Percentiles rank a stretch among this genome's conserved stretches.
These are phyloP conservation scores for Saccharum officinarum DNA, from an alignment of 176 grass and related monocot genomes.

Conservation along the genomic window DNA sequence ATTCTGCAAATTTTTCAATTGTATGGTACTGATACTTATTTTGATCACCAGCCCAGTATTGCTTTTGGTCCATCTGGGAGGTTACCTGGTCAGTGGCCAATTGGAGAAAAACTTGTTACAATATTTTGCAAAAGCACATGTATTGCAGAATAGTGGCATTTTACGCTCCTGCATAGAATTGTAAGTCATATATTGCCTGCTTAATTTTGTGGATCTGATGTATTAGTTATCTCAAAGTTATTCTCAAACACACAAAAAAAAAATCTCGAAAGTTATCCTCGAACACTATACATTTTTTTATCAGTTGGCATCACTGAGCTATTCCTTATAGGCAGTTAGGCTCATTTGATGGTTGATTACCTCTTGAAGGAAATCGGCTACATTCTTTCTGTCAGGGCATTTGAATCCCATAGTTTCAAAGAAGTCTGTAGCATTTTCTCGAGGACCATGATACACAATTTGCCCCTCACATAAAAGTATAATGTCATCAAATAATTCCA, in stretches of 20 bases:
- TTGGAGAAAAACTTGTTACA: constrained; percentile 9
- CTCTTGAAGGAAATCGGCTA: constrained; percentile 95
- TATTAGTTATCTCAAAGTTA: background rate
- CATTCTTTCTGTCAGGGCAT: constrained; percentile 89
- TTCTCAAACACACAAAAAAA: too few relatives aligned
- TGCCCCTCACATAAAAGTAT: constrained; percentile 91
- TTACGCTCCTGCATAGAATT: background rate
- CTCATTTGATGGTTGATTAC: constrained; percentile 43
- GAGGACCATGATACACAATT: constrained; percentile 90
- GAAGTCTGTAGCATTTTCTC: constrained; percentile 70
- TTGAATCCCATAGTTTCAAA: constrained; percentile 88
- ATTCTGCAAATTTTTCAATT: constrained; percentile 57
- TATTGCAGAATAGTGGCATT: constrained; percentile 25
- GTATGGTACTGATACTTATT: constrained; percentile 68
- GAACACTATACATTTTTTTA: background rate
- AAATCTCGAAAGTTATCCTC: background rate
- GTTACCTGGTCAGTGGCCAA: constrained; percentile 59
- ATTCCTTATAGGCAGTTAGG: background rate
- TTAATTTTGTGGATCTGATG: constrained; percentile 8
- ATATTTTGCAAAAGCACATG: constrained; percentile 21
- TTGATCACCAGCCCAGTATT: constrained; percentile 74
- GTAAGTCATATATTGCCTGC: constrained; percentile 3
- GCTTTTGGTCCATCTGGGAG: constrained; percentile 82
- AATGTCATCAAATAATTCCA: constrained; percentile 95
- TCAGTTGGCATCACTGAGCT: background rate